These are phyloP conservation scores for Nevesoporus exiguus DNA, from an alignment of 768 basidiomycete species.

Conservation along the genomic window DNA sequence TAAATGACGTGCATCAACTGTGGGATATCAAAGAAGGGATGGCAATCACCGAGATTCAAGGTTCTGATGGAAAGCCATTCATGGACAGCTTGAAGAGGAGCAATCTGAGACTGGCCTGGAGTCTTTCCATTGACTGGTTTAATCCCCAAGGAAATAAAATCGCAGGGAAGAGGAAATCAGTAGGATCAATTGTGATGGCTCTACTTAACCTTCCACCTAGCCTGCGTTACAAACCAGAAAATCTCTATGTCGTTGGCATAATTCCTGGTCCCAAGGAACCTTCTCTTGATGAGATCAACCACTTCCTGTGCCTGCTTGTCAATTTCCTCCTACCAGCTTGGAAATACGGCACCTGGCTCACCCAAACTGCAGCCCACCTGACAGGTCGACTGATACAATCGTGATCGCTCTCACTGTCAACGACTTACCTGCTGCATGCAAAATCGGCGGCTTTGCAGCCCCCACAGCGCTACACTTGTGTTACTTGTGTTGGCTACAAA, in stretches of 20 bases:
- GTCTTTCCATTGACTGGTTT: slow-evolving; percentile 29
- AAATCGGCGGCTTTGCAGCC: not conserved
- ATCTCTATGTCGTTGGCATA: too few relatives aligned
- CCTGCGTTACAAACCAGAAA: slow-evolving; percentile 21
- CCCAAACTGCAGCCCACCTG: slow-evolving; percentile 14
- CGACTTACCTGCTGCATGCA: not conserved
- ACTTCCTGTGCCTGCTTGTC: too few relatives aligned
- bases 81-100: slow-evolving; percentile 7
- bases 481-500: too few relatives aligned
- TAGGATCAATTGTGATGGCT: slow-evolving; percentile 12
- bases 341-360: slow-evolving; percentile 27
- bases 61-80: not conserved
- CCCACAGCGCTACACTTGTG: not conserved
- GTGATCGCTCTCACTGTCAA: not conserved
- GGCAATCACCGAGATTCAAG: not conserved
- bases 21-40: not conserved
- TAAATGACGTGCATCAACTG: not conserved
- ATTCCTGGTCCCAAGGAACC: too few relatives aligned
- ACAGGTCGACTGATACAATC: not conserved
- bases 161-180: slow-evolving; percentile 12
- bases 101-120: slow-evolving; percentile 17
- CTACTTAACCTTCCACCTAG: slow-evolving; percentile 24
- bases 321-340: slow-evolving; percentile 33
- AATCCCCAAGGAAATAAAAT: slow-evolving; percentile 23
- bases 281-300: too few relatives aligned